Evolutionary conservation across 371 early-diverging fungal species (phyloP).

Genomic region (Smittium culicis): DNA sequence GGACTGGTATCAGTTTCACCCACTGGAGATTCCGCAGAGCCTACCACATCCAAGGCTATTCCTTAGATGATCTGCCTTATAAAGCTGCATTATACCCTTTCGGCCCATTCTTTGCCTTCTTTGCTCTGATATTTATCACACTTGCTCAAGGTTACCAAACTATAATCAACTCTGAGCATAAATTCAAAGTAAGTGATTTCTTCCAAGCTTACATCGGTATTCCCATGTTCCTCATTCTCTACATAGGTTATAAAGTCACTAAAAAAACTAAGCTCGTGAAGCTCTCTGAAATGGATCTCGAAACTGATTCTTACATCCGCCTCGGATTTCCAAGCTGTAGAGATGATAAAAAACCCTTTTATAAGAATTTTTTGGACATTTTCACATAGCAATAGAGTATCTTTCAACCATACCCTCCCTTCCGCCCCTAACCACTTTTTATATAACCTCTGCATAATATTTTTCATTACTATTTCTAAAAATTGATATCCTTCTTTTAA

Average conservation of each 20-base stretch:
- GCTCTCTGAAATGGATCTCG: constrained; percentile 28
- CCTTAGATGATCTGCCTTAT: constrained; percentile 52
- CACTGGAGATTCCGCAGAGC: constrained; percentile 73
- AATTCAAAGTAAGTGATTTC: constrained; percentile 22
- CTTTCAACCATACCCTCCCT: no score
- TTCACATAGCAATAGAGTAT: no score
- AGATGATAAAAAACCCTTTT: constrained; percentile 4
- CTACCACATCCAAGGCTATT: constrained; percentile 48
- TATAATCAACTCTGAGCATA: constrained; percentile 18
- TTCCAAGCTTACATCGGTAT: constrained; percentile 28
- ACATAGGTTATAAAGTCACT: constrained; percentile 22
- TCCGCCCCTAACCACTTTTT: no score
- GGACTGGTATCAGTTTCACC: constrained; percentile 55
- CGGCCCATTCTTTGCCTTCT: constrained; percentile 48
- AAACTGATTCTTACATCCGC: constrained; percentile 22
- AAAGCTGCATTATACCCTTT: constrained; percentile 53
- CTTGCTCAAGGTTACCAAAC: no score
- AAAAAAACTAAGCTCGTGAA: constrained; percentile 26
- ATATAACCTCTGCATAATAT: no score
- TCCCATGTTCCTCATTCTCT: constrained; percentile 34
- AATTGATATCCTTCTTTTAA: no score
- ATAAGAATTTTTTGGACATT: no score
- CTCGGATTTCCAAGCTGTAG: constrained; percentile 24
- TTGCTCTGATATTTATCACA: constrained; percentile 39
- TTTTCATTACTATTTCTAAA: no score